These are phyloP conservation scores for Entoloma clypeatum DNA, from an alignment of 1,284 basidiomycete genomes.

Conservation along the genomic window DNA sequence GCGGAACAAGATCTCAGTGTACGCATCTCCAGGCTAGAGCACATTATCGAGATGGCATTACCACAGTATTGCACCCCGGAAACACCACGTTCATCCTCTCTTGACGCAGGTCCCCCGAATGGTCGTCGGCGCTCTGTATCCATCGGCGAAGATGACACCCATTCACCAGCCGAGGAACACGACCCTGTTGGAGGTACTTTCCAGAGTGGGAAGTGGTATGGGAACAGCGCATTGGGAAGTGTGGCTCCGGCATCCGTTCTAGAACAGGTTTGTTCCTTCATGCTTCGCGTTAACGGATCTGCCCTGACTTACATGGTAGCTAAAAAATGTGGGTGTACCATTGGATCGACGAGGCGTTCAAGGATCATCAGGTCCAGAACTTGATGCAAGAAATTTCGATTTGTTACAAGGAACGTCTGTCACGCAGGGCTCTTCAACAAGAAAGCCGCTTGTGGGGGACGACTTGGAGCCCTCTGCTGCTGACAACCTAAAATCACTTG, in stretches of 20 bases:
- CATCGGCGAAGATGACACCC: constrained; percentile 56
- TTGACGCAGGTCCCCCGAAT: constrained; percentile 27
- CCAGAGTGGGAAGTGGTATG: constrained; percentile 80
- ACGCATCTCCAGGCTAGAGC: constrained; percentile 68
- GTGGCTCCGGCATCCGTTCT: constrained; percentile 73
- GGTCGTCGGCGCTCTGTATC: constrained; percentile 45
- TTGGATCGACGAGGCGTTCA: constrained; percentile 19
- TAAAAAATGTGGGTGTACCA: constrained; percentile 56
- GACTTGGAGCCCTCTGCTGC: constrained; percentile 67
- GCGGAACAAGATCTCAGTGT: constrained; percentile 74
- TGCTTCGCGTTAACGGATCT: neutral
- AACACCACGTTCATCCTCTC: constrained; percentile 31
- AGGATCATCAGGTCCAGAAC: constrained; percentile 18
- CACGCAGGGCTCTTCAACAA: constrained; percentile 8
- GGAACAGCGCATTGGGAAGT: constrained; percentile 75
- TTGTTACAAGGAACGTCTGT: constrained; percentile 12
- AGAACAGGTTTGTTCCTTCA: constrained; percentile 58
- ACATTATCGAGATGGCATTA: constrained; percentile 72
- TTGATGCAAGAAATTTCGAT: constrained; percentile 25
- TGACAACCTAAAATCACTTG: constrained; percentile 75
- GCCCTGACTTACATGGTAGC: constrained; percentile 30
- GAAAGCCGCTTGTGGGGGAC: constrained; percentile 37
- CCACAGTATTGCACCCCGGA: constrained; percentile 60
- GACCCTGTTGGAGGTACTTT: constrained; percentile 72
- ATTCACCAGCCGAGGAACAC: constrained; percentile 67